Base-by-base conservation (phyloP, 2,329 filamentous ascomycete species). In the Remersonia thermophila region DNA sequence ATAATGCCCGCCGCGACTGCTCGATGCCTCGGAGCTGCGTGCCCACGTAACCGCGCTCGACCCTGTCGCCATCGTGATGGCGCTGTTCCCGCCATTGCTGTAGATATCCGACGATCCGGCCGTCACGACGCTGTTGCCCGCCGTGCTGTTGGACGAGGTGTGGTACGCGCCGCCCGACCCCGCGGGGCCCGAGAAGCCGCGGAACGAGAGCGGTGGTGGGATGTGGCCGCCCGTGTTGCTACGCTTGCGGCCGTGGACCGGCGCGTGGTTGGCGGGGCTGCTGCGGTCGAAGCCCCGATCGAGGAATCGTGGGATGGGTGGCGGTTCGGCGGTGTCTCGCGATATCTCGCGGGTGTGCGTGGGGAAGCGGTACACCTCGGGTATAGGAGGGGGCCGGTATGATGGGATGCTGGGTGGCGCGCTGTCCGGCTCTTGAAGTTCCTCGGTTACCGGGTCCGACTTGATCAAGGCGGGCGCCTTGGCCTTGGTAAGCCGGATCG, bases 401-500 rank as follows among this genome's bases (percentile, higher is more conserved):
- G 54, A 60, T 0, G 71, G 68, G 12, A 73, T 62, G 37, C 61
- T 70, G 4, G 71, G 66, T 13, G 69, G 63, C 13, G 61, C 60
- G 4, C 66, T 63, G 56, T 55, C 69, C 47, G 45, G 55, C 41
- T 45, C 43, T 7, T 48, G 47, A 6, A 48, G 48, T 0, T 48
- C 46, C 12, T 48, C 37, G 30, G 44, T 52, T 30, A 52, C 39
- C 11, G 48, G 39, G 33, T 47, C 47, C 10, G 48, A 45, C 32
- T 37, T 47, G 23, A 45, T 46, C 5, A 46, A 36, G 2, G 38
- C 51, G 20, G 20, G 20, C 40, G 49, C 63, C 47, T 73, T 80
- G 31, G 80, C 76, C 60, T 95, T 95, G 10, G 87, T 85, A 15
- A 95, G 67, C 32, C 83, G 77, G 42, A 95, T 93, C 1, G 87